phyloP scores from a whole-genome alignment of 2,329 filamentous ascomycete genomes.

The Colletotrichum neosansevieriae region DNA sequence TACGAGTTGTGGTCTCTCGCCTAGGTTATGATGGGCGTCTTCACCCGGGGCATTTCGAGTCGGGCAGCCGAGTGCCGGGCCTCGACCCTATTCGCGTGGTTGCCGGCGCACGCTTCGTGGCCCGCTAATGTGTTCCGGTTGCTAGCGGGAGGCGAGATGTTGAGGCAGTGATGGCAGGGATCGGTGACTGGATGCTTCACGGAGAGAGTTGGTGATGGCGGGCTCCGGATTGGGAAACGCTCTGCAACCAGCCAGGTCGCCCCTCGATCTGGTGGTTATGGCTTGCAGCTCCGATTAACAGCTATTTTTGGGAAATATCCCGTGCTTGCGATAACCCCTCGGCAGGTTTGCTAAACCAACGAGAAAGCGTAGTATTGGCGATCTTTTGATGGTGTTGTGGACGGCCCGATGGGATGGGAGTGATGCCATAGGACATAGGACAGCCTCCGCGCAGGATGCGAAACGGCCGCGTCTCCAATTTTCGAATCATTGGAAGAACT shows the following conservation, averaged over 20 bases:
- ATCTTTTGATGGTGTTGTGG: background rate
- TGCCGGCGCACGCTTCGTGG: conserved; percentile 30
- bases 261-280: conserved; percentile 27
- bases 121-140: conserved; percentile 20
- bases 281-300: conserved; percentile 22
- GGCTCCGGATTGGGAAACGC: conserved; percentile 18
- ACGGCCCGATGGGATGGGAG: background rate
- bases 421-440: background rate
- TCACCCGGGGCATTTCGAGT: background rate
- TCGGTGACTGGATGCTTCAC: conserved; percentile 3
- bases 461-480: conserved; percentile 2
- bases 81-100: conserved; percentile 18
- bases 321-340: conserved; percentile 10
- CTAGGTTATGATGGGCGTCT: conserved; percentile 6
- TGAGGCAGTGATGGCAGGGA: conserved; percentile 18
- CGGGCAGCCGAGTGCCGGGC: conserved; percentile 33
- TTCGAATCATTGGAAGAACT: conserved; percentile 5
- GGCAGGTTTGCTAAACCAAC: conserved; percentile 2
- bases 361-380: background rate
- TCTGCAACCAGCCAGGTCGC: conserved; percentile 6
- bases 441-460: conserved; percentile 8
- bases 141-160: conserved; percentile 11
- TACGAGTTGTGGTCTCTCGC: conserved; percentile 29
- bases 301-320: conserved; percentile 25
- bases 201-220: conserved; percentile 10